phyloP scores from a whole-genome alignment of 2,329 filamentous ascomycete genomes.

The Colletotrichum cuscutae region DNA sequence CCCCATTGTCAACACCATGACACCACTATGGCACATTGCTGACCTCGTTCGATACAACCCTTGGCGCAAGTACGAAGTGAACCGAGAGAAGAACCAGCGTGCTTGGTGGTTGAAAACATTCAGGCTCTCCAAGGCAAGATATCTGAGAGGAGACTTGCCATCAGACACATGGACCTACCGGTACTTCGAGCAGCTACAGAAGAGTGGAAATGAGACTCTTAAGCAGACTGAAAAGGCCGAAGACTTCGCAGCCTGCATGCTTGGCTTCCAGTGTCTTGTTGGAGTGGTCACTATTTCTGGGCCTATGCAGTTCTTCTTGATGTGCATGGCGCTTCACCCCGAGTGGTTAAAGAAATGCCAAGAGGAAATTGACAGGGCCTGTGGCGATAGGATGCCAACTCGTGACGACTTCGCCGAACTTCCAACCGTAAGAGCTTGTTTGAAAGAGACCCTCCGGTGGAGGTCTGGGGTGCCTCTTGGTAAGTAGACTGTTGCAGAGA shows the following conservation, averaged over 20 bases:
- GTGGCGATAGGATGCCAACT: conserved; percentile 62
- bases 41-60: conserved; percentile 53
- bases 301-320: conserved; percentile 61
- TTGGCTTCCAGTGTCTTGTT: conserved; percentile 62
- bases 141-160: conserved; percentile 51
- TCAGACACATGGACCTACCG: conserved; percentile 58
- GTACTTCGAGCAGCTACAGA: conserved; percentile 56
- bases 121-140: conserved; percentile 52
- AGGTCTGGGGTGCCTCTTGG: conserved; percentile 64
- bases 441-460: conserved; percentile 70
- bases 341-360: conserved; percentile 64
- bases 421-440: conserved; percentile 63
- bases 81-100: conserved; percentile 54
- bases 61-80: conserved; percentile 58
- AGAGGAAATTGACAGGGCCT: conserved; percentile 66
- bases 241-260: conserved; percentile 60
- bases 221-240: conserved; percentile 55
- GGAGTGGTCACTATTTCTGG: conserved; percentile 61
- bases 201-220: conserved; percentile 50
- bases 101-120: conserved; percentile 58
- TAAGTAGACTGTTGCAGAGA: conserved; percentile 37
- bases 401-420: conserved; percentile 60
- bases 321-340: conserved; percentile 63
- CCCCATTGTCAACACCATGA: conserved; percentile 60
- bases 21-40: conserved; percentile 58